Evolutionary conservation across 495 filamentous ascomycete species (phyloP).

Genomic region (Pseudomonodictys pantanalensis): DNA sequence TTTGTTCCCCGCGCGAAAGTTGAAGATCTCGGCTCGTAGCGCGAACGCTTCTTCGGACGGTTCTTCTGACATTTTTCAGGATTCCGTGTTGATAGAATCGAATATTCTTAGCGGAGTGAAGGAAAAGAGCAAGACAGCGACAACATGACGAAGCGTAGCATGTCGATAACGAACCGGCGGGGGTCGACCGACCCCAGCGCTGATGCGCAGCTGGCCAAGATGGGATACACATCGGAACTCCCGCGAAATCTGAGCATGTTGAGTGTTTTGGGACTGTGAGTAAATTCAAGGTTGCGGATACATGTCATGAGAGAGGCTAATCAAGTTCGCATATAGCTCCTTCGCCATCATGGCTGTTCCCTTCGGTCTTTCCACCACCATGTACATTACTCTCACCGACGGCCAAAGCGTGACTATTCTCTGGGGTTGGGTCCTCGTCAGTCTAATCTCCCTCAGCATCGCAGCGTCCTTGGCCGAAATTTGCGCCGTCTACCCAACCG

Average conservation of each 20-base stretch:
- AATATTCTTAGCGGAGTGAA: background rate
- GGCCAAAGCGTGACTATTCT: constrained; percentile 65
- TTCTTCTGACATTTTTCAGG: no score
- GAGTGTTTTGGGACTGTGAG: constrained; percentile 36
- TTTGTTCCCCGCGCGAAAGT: no score
- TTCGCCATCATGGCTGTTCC: constrained; percentile 62
- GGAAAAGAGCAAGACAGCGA: background rate
- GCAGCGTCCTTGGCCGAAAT: constrained; percentile 55
- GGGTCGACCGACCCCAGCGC: constrained; percentile 27
- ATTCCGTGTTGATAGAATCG: no score
- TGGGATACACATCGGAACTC: constrained; percentile 40
- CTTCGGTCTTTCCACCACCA: constrained; percentile 66
- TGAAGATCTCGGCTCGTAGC: no score
- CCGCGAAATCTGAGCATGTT: constrained; percentile 41
- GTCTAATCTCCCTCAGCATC: constrained; percentile 51
- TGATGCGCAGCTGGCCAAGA: constrained; percentile 37
- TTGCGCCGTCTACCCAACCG: constrained; percentile 55
- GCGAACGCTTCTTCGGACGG: no score
- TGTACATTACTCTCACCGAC: constrained; percentile 65
- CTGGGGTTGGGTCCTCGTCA: constrained; percentile 58
- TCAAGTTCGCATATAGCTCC: constrained; percentile 37
- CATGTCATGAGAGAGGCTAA: background rate
- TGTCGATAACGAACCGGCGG: background rate
- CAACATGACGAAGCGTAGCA: constrained; percentile 9
- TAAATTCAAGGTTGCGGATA: constrained; percentile 1